These are phyloP conservation scores for Gillenia trifoliata DNA, from an alignment of 306 rosid species.

Conservation along the genomic window DNA sequence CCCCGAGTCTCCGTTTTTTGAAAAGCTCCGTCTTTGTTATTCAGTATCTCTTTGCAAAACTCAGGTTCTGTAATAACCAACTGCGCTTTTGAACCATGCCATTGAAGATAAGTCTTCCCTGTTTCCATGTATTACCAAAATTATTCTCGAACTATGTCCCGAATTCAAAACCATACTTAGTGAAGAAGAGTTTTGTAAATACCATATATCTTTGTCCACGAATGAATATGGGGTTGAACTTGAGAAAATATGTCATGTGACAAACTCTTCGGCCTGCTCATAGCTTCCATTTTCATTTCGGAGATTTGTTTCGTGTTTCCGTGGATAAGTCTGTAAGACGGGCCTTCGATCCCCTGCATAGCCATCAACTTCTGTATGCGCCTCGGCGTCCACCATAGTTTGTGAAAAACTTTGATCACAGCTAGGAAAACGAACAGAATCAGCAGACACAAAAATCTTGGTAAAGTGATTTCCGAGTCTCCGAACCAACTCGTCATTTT, in stretches of 20 bases:
- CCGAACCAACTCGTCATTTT: background rate
- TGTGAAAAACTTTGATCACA: background rate
- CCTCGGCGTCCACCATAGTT: conserved; percentile 27
- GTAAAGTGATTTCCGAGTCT: background rate
- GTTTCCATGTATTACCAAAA: background rate
- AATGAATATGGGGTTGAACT: conserved; percentile 19
- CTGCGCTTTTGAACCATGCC: conserved; percentile 27
- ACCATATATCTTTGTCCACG: conserved; percentile 13
- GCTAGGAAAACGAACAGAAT: background rate
- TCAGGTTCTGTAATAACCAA: conserved; percentile 27
- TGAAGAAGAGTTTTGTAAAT: background rate
- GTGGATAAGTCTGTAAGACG: conserved; percentile 14
- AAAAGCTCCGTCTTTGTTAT: conserved; percentile 4
- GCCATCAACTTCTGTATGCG: conserved; percentile 10
- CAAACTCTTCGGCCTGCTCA: conserved; percentile 5
- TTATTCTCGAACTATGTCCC: background rate
- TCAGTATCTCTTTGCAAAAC: conserved; percentile 27
- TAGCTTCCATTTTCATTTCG: conserved; percentile 5
- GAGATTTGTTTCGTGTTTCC: conserved; percentile 18
- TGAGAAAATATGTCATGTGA: conserved; percentile 13
- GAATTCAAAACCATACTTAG: background rate
- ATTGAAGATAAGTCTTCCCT: conserved; percentile 31
- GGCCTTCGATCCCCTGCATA: conserved; percentile 22
- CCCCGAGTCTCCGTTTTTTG: background rate
- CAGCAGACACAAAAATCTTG: background rate